Conservation (phyloP, 441 rosid species). For the Adansonia rubrostipa region DNA sequence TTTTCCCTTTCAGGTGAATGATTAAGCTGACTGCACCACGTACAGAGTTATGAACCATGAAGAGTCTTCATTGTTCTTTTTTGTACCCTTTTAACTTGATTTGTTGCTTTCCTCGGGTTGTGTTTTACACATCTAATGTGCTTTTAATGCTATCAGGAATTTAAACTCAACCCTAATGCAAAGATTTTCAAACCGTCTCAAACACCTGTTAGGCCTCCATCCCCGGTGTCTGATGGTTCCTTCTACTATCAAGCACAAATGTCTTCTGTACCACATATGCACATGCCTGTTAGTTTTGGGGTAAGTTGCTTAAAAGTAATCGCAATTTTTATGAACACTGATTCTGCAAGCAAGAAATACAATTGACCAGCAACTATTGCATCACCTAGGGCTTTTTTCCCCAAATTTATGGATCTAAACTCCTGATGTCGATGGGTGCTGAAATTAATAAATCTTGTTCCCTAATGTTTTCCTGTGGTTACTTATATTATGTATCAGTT, state of each 20-base stretch:
- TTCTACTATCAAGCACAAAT: slow-evolving; percentile 64
- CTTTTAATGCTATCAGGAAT: slow-evolving; percentile 63
- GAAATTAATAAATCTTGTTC: neutral
- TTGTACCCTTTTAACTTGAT: neutral
- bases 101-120: slow-evolving; percentile 1
- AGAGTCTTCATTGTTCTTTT: neutral
- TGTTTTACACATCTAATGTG: slow-evolving; percentile 7
- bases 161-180: slow-evolving; percentile 92
- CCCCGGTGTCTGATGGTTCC: slow-evolving; percentile 72
- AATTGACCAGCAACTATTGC: neutral
- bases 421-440: neutral
- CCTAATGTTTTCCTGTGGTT: neutral
- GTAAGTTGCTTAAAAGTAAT: slow-evolving; percentile 45
- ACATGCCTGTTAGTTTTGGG: slow-evolving; percentile 75
- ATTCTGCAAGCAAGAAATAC: neutral
- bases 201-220: slow-evolving; percentile 64
- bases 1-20: slow-evolving; percentile 5
- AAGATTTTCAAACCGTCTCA: slow-evolving; percentile 82
- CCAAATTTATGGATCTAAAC: neutral
- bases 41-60: neutral
- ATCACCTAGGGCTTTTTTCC: neutral
- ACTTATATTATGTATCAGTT: neutral
- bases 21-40: neutral
- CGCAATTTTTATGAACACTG: slow-evolving; percentile 4
- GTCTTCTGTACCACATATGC: slow-evolving; percentile 66